phyloP scores from a whole-genome alignment of 2,329 filamentous ascomycete genomes.

The Aureobasidium pullulans region DNA sequence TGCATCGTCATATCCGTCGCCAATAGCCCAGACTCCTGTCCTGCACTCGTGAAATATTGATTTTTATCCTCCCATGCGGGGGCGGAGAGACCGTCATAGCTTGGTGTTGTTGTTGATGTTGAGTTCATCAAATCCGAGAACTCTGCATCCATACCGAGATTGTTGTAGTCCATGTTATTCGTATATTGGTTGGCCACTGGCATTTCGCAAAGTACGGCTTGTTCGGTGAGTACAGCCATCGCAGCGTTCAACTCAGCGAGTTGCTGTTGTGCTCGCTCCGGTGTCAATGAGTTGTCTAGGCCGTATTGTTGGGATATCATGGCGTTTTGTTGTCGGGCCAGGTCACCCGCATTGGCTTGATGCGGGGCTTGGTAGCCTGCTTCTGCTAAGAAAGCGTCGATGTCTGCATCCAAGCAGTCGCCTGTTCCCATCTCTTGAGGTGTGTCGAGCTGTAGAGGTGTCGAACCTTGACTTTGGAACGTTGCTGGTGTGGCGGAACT shows the following conservation, averaged over 20 bases:
- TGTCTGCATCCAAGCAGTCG: neutral
- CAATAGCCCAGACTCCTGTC: neutral
- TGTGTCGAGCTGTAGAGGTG: neutral
- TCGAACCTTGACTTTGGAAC: neutral
- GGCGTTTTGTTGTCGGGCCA: conserved; percentile 1
- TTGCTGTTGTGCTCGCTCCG: conserved; percentile 1
- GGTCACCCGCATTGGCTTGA: neutral
- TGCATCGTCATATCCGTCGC: conserved; percentile 1
- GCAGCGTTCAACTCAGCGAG: conserved; percentile 1
- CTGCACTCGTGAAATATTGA: neutral
- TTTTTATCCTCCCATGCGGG: neutral
- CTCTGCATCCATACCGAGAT: neutral
- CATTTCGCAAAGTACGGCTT: neutral
- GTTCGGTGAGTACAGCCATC: neutral
- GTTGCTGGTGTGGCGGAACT: neutral
- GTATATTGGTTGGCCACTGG: neutral
- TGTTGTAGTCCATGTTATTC: neutral
- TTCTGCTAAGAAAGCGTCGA: neutral
- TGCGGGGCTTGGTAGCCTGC: neutral
- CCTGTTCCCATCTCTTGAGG: neutral
- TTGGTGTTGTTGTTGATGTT: neutral
- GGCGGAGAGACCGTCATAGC: neutral
- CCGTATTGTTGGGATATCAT: neutral
- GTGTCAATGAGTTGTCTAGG: neutral
- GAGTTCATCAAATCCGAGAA: neutral